phyloP scores from a whole-genome alignment of 495 filamentous ascomycete genomes.

The Rusavskia elegans region DNA sequence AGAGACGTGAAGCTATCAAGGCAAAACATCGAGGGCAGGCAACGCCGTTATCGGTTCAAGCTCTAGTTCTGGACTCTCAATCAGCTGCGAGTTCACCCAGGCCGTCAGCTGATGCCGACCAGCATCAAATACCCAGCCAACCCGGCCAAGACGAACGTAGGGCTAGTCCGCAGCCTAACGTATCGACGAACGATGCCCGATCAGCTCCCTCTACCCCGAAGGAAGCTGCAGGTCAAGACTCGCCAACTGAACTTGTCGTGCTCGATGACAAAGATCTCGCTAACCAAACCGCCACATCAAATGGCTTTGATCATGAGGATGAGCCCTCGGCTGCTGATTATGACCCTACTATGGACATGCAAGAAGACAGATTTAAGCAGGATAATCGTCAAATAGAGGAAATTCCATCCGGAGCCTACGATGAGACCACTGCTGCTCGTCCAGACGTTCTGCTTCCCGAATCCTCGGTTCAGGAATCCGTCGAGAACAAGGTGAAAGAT shows the following conservation, averaged over 20 bases:
- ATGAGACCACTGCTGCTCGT: slow-evolving; percentile 40
- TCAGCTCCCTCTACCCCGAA: slow-evolving; percentile 31
- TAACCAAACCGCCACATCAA: slow-evolving; percentile 35
- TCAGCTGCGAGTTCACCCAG: slow-evolving; percentile 37
- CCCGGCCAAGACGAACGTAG: slow-evolving; percentile 10
- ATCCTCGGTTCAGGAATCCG: slow-evolving; percentile 20
- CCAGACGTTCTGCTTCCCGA: slow-evolving; percentile 41
- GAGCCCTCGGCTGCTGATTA: slow-evolving; percentile 91
- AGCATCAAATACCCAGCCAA: neutral
- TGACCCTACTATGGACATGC: slow-evolving; percentile 85
- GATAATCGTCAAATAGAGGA: slow-evolving; percentile 43
- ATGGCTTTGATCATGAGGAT: slow-evolving; percentile 43
- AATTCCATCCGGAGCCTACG: slow-evolving; percentile 40
- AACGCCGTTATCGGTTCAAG: slow-evolving; percentile 62
- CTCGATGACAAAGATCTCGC: slow-evolving; percentile 48
- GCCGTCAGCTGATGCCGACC: neutral
- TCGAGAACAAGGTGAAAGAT: slow-evolving; percentile 27
- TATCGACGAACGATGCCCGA: slow-evolving; percentile 14
- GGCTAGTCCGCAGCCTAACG: neutral
- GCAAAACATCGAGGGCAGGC: slow-evolving; percentile 63
- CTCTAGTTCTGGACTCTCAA: slow-evolving; percentile 46
- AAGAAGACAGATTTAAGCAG: slow-evolving; percentile 65
- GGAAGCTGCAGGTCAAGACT: slow-evolving; percentile 29
- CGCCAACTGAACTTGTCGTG: slow-evolving; percentile 38
- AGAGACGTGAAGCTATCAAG: slow-evolving; percentile 73